These are phyloP conservation scores for Phytophthora macrochlamydospora DNA, from an alignment of 352 stramenopile species.

Conservation along the genomic window DNA sequence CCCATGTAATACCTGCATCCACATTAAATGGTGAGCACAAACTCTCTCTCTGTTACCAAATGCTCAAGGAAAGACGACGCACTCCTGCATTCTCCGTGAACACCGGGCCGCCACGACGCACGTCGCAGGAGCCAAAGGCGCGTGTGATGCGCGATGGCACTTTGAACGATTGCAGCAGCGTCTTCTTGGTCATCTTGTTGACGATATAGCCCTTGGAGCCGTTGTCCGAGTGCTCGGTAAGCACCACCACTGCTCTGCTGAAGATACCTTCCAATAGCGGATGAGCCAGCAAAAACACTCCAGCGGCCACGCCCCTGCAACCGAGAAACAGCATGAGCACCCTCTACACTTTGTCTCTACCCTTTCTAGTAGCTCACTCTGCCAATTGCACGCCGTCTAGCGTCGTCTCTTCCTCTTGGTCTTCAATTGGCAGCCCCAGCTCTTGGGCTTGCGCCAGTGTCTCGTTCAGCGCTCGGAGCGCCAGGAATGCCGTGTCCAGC, in stretches of 20 bases:
- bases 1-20: constrained; percentile 58
- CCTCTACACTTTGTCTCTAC: neutral
- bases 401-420: constrained; percentile 5
- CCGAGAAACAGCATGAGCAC: neutral
- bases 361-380: constrained; percentile 37
- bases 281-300: constrained; percentile 78
- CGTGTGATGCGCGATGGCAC: constrained; percentile 62
- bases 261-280: constrained; percentile 77
- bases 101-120: constrained; percentile 68
- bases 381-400: constrained; percentile 41
- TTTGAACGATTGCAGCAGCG: constrained; percentile 61
- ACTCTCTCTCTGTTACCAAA: too few species aligned
- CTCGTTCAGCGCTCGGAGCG: constrained; percentile 64
- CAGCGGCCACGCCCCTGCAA: constrained; percentile 44
- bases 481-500: constrained; percentile 71
- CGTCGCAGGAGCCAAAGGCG: constrained; percentile 64
- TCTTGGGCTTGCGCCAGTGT: constrained; percentile 51
- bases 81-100: constrained; percentile 70
- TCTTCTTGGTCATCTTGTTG: constrained; percentile 63
- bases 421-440: constrained; percentile 33
- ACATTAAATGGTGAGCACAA: neutral
- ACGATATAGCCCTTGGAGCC: constrained; percentile 79
- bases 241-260: constrained; percentile 70
- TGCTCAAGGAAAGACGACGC: neutral
- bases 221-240: constrained; percentile 67